Percentiles rank a stretch among this genome's conserved stretches.
phyloP scores from a whole-genome alignment of 2,329 filamentous ascomycete genomes.

The Stagonosporopsis tanaceti region DNA sequence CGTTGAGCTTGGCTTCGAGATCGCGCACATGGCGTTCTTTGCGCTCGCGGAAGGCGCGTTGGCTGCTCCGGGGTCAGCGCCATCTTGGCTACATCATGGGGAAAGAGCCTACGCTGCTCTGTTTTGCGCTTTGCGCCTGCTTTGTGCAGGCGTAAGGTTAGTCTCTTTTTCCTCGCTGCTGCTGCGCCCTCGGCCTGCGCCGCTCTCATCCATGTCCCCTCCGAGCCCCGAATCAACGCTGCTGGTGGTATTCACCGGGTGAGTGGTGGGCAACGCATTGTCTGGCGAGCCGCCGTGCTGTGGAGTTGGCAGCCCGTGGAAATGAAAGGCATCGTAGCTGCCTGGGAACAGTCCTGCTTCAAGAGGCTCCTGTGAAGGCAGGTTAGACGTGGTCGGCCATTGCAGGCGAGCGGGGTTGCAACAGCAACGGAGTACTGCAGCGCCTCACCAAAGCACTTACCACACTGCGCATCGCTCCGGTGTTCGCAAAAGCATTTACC shows the following conservation, averaged over 20 bases:
- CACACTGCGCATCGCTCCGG: slow-evolving; percentile 41
- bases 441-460: slow-evolving; percentile 33
- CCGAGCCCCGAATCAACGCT: slow-evolving; percentile 55
- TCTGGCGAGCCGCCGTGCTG: slow-evolving; percentile 45
- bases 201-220: slow-evolving; percentile 49
- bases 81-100: slow-evolving; percentile 1
- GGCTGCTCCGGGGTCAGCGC: slow-evolving; percentile 61
- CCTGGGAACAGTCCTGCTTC: slow-evolving; percentile 48
- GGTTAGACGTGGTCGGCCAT: slow-evolving; percentile 31
- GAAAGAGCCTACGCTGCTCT: slow-evolving; percentile 69
- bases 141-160: slow-evolving; percentile 57
- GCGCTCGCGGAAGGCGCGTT: slow-evolving; percentile 93
- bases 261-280: slow-evolving; percentile 34
- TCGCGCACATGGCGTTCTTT: slow-evolving; percentile 96
- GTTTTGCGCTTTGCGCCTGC: slow-evolving; percentile 73
- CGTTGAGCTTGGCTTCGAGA: slow-evolving; percentile 83
- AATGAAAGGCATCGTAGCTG: slow-evolving; percentile 42
- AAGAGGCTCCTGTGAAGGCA: slow-evolving; percentile 52
- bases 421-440: neutral
- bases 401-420: slow-evolving; percentile 21
- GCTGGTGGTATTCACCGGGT: slow-evolving; percentile 39
- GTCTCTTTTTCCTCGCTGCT: slow-evolving; percentile 58
- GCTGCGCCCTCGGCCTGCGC: slow-evolving; percentile 46
- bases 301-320: slow-evolving; percentile 38
- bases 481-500: slow-evolving; percentile 42